Conservation (phyloP, 208 protist species). For the Trichomonas gallinae region DNA sequence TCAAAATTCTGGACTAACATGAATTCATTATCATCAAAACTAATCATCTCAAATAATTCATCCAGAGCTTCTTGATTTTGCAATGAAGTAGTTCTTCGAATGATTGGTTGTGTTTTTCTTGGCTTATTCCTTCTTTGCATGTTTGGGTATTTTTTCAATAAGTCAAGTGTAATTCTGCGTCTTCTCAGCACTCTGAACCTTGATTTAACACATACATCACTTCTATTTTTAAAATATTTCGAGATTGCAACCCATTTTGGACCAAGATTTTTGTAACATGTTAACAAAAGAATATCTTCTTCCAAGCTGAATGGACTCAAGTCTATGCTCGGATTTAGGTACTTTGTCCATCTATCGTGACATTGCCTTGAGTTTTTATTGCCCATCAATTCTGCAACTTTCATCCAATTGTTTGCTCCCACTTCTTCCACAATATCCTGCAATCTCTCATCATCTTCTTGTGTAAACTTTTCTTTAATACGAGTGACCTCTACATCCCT, state of each 20-base stretch:
- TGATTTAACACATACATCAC: background rate
- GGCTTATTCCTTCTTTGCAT: no score
- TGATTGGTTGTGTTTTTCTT: no score
- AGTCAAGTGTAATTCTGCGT: no score
- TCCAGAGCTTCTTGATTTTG: no score
- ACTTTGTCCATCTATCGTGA: background rate
- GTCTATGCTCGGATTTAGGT: background rate
- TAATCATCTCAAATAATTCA: no score
- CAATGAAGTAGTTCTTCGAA: no score
- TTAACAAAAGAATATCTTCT: background rate
- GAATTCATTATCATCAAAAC: no score
- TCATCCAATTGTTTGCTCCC: background rate
- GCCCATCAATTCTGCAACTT: background rate
- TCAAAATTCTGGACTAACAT: no score
- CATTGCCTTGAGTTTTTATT: background rate
- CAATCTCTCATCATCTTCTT: background rate
- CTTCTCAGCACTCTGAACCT: no score
- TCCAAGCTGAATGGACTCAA: background rate
- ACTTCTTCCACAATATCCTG: background rate
- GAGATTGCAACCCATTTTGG: background rate
- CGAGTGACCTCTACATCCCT: no score
- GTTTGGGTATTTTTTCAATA: no score
- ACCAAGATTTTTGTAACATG: background rate
- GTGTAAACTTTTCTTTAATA: background rate
- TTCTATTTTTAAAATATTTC: background rate